These are phyloP conservation scores for Taiozyma sp. DNA, from an alignment of 1,139 yeast genomes.

Conservation along the genomic window DNA sequence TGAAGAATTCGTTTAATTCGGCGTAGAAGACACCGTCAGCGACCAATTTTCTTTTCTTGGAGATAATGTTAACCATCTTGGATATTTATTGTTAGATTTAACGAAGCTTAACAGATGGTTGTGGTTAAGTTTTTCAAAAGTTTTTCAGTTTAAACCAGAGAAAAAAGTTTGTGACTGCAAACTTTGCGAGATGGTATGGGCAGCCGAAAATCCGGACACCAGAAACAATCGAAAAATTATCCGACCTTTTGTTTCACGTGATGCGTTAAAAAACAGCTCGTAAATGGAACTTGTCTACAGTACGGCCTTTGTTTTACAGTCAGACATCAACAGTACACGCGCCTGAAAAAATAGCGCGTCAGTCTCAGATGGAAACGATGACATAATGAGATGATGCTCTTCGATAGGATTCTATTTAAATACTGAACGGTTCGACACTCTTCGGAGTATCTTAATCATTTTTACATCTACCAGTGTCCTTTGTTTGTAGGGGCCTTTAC, in stretches of 20 bases:
- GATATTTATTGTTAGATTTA: constrained; percentile 7
- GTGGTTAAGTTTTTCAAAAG: constrained; percentile 2
- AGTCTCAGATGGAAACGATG: too few species aligned
- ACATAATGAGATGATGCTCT: too few species aligned
- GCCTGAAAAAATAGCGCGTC: too few species aligned
- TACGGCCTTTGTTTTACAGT: too few species aligned
- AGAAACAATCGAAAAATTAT: neutral
- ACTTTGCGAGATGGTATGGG: neutral
- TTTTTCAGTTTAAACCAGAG: neutral
- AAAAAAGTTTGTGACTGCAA: neutral
- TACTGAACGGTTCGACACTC: too few species aligned
- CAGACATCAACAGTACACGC: too few species aligned
- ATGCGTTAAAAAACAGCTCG: too few species aligned
- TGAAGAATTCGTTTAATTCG: constrained; percentile 99
- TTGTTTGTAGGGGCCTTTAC: too few species aligned
- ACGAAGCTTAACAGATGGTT: neutral
- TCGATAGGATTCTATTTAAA: too few species aligned
- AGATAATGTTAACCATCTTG: constrained; percentile 61
- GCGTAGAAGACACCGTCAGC: constrained; percentile 99
- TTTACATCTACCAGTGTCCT: too few species aligned
- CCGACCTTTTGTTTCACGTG: neutral
- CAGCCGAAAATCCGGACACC: neutral
- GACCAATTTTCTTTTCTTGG: constrained; percentile 88
- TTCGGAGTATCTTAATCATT: too few species aligned
- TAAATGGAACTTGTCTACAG: too few species aligned